Conservation (phyloP, 129 eudicot genomes). For the Flaveria sonorensis region DNA sequence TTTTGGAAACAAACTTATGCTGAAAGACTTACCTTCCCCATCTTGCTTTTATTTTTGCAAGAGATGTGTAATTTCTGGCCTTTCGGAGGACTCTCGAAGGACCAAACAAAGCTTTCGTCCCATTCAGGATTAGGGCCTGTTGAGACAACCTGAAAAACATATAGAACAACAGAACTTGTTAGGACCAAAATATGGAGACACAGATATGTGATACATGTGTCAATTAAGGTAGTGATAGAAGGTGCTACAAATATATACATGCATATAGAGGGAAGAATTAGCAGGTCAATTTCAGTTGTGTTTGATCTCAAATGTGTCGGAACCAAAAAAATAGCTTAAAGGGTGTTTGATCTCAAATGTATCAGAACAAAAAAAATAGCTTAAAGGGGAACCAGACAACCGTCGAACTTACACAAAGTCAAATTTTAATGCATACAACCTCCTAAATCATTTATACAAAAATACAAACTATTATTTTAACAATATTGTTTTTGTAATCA, state of each 20-base stretch:
- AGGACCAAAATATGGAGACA: not conserved
- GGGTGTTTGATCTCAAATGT: too few relatives aligned
- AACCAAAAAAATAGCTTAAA: too few relatives aligned
- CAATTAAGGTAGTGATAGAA: too few relatives aligned
- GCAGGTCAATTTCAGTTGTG: too few relatives aligned
- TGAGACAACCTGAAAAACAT: slow-evolving; percentile 75
- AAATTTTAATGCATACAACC: not conserved
- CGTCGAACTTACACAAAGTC: not conserved
- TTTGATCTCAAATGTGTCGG: too few relatives aligned
- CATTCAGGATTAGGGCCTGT: slow-evolving; percentile 97
- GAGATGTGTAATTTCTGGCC: slow-evolving; percentile 98
- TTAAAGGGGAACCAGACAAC: too few relatives aligned
- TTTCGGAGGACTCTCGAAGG: slow-evolving; percentile 98
- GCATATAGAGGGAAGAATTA: too few relatives aligned
- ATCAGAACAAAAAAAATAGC: too few relatives aligned
- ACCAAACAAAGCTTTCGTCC: slow-evolving; percentile 95
- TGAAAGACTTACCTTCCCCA: slow-evolving; percentile 79
- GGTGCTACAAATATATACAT: too few relatives aligned
- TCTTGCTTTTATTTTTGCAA: slow-evolving; percentile 98
- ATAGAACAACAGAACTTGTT: slow-evolving; percentile 10
- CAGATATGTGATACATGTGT: too few relatives aligned
- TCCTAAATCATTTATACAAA: not conserved
- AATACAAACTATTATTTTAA: not conserved
- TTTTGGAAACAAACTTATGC: slow-evolving; percentile 11
- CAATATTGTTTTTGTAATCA: not conserved